Conservation (phyloP, 805 yeast species). For the Ogataea nitratoaversa region DNA sequence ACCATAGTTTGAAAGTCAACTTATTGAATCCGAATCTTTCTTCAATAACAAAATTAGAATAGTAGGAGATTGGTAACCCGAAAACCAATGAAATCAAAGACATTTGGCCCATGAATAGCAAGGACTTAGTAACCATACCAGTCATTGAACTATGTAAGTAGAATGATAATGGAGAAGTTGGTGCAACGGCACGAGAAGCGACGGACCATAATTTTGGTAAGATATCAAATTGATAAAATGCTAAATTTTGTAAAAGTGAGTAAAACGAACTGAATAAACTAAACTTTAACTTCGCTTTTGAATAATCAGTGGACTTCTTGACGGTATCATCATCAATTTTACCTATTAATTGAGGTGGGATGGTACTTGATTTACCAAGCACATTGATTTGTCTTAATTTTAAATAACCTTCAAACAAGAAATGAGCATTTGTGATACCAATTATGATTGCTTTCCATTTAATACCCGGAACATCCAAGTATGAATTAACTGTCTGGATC, state of each 20-base stretch:
- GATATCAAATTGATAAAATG: slow-evolving; percentile 54
- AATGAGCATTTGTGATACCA: slow-evolving; percentile 73
- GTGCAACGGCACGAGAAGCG: slow-evolving; percentile 34
- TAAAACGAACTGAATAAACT: slow-evolving; percentile 51
- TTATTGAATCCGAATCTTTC: slow-evolving; percentile 93
- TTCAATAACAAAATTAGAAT: slow-evolving; percentile 82
- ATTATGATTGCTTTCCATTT: slow-evolving; percentile 78
- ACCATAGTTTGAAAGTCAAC: slow-evolving; percentile 66
- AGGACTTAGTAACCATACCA: slow-evolving; percentile 68
- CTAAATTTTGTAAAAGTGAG: slow-evolving; percentile 51
- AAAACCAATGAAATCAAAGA: slow-evolving; percentile 47
- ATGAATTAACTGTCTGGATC: slow-evolving; percentile 39
- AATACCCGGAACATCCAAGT: slow-evolving; percentile 62
- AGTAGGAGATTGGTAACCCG: slow-evolving; percentile 67
- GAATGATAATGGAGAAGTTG: slow-evolving; percentile 24
- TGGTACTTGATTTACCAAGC: slow-evolving; percentile 48
- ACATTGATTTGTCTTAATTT: slow-evolving; percentile 68
- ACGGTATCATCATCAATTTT: slow-evolving; percentile 73
- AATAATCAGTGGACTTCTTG: slow-evolving; percentile 70
- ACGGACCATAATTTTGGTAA: slow-evolving; percentile 60
- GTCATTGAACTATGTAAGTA: slow-evolving; percentile 28
- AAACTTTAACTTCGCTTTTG: slow-evolving; percentile 73
- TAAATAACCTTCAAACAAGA: slow-evolving; percentile 67
- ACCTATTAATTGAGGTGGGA: slow-evolving; percentile 66
- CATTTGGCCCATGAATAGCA: slow-evolving; percentile 55